Evolutionary conservation across 2,329 filamentous ascomycete genomes (phyloP), one percentile per base, ranked within the genome.

Genomic region (Davidsoniella eucalypti): DNA sequence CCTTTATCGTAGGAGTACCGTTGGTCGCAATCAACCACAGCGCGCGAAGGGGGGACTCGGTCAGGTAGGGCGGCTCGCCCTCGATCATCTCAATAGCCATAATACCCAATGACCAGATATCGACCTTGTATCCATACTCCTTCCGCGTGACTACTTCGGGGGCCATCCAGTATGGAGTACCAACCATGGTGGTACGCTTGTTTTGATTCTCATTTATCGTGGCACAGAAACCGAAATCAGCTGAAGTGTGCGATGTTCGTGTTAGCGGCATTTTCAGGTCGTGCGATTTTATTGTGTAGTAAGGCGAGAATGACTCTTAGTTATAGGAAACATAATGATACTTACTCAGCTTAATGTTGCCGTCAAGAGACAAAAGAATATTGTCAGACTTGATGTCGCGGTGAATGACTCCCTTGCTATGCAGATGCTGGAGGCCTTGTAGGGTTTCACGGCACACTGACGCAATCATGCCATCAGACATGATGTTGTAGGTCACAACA

Each of bases 41-140:
- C 1, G 92, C 92, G 54, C 90, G 80, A 21, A 98, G 73, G 4
- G 92, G 92, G 37, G 87, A 93, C 64, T 98, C 92, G 38, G 88
- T 96, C 53, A 98, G 72, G 63, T 96, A 98, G 21, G 92, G 92
- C 10, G 92, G 92, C 64, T 96, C 92, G 63, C 90, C 92, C 67
- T 96, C 92, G 56, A 98, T 94, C 92, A 98, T 98, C 66, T 98
- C 92, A 60, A 98, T 96, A 6, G 92, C 87, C 92, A 98, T 96
- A 67, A 98, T 98, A 53, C 92, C 92, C 42, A 98, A 70, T 53
- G 86, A 94, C 92, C 92, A 98, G 58, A 98, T 95, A 61, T 98
- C 92, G 50, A 98, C 90, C 66, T 96, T 98, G 55, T 90, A 83
- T 57, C 92, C 92, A 65, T 98, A 98, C 67, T 96, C 92, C 65